Base-by-base conservation (phyloP, 2,329 filamentous ascomycete genomes). In the Penicillium olsonii region DNA sequence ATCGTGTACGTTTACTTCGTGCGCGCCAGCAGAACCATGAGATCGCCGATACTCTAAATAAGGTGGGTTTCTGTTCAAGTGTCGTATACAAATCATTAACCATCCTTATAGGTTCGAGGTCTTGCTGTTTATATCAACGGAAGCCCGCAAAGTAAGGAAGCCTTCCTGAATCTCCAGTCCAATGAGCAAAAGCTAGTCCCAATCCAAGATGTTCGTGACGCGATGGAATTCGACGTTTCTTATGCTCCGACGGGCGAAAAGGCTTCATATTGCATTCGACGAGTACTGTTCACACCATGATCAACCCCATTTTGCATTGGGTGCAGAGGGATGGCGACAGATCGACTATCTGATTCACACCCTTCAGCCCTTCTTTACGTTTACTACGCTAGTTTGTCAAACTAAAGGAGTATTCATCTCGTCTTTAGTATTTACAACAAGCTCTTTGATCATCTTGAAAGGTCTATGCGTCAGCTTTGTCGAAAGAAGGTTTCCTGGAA, bases 401-500 rank as follows among this genome's bases (percentile, higher is more conserved):
- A 38, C 37, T 26, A 38, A 38, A 15, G 37, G 9, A 24, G 19
- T 26, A 38, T 38, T 9, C 19, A 38, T 20, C 19, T 24, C 8
- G 12, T 38, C 37, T 38, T 38, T 26, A 26, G 19, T 3, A 53
- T 49, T 26, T 54, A 54, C 11, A 57, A 57, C 24, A 50, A 42
- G 29, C 54, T 56, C 12, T 52, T 56, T 35, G 20, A 49, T n/a
- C 37, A 56, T 37, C 44, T 56, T 38, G 29, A 56, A 39, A 45
- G 27, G 29, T 49, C 42, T 12, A 52, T 46, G 5, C 12, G n/a
- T 5, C 42, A 50, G 45, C 48, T 56, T 33, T 15, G 19, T 19
- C 29, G 34, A 40, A 24, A 38, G 19, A 38, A 24, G 12, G 19
- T 38, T 38, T 5, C 2, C 14, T 38, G 20, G 37, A 38, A 38